phyloP scores from a whole-genome alignment of 352 stramenopile genomes.

The Globisporangium polare region DNA sequence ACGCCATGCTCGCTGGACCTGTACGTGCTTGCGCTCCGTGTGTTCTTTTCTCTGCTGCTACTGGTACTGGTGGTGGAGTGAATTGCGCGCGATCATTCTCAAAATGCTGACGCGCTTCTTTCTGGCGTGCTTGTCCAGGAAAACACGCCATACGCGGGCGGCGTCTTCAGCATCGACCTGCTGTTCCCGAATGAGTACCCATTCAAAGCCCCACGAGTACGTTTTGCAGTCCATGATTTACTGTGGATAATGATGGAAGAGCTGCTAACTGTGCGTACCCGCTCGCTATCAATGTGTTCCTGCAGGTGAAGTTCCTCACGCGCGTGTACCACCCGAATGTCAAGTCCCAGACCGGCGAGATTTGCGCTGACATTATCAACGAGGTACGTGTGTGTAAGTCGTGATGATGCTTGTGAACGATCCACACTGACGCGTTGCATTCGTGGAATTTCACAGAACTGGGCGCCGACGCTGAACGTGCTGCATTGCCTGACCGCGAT shows the following conservation, averaged over 20 bases:
- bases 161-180: conserved; percentile 94
- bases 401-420: background rate
- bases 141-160: conserved; percentile 82
- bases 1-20: conserved; percentile 86
- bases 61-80: background rate
- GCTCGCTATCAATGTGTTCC: background rate
- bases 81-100: background rate
- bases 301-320: conserved; percentile 90
- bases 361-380: conserved; percentile 95
- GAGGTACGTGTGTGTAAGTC: conserved; percentile 32
- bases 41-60: background rate
- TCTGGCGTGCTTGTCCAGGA: conserved; percentile 37
- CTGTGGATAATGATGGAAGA: too few relatives aligned
- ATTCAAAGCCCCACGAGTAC: conserved; percentile 90
- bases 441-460: too few relatives aligned
- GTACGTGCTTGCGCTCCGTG: conserved; percentile 31
- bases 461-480: conserved; percentile 95
- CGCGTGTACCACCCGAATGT: conserved; percentile 97
- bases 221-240: background rate
- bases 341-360: conserved; percentile 94
- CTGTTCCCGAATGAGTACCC: conserved; percentile 96
- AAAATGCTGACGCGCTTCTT: background rate
- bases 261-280: background rate
- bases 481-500: conserved; percentile 89
- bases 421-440: too few relatives aligned